Evolutionary conservation across 495 filamentous ascomycete genomes (phyloP).

Genomic region (Astrothelium subdiscretum): DNA sequence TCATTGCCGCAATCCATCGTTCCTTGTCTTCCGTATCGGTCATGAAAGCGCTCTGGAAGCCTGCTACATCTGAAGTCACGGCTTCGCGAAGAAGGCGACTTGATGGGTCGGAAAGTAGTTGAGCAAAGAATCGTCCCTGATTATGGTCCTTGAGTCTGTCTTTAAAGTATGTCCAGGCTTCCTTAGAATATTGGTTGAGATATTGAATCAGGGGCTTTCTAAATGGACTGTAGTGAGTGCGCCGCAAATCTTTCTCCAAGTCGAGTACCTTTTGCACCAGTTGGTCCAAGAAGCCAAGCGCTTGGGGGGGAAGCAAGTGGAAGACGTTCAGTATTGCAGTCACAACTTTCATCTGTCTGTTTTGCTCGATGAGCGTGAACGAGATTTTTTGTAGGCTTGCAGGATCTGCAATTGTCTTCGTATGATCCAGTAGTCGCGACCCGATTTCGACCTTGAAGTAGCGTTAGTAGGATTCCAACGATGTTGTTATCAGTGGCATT

Average conservation of each 20-base stretch:
- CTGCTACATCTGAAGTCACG: constrained; percentile 60
- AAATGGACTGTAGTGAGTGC: constrained; percentile 91
- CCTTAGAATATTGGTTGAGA: constrained; percentile 81
- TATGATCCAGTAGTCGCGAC: constrained; percentile 75
- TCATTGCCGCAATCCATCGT: constrained; percentile 61
- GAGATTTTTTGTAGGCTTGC: constrained; percentile 74
- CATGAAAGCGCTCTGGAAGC: constrained; percentile 49
- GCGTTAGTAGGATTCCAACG: neutral
- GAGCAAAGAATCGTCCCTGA: constrained; percentile 89
- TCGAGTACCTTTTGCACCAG: constrained; percentile 81
- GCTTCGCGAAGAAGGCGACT: constrained; percentile 64
- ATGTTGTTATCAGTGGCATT: neutral
- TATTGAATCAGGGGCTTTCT: constrained; percentile 86
- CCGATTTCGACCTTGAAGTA: constrained; percentile 75
- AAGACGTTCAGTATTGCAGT: constrained; percentile 93
- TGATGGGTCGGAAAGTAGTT: constrained; percentile 67
- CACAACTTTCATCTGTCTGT: constrained; percentile 80
- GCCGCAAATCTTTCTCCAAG: constrained; percentile 70
- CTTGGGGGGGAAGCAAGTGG: constrained; percentile 79
- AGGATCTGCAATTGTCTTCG: constrained; percentile 80
- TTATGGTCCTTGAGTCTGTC: constrained; percentile 65
- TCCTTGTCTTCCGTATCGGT: constrained; percentile 49
- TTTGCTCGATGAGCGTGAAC: constrained; percentile 87
- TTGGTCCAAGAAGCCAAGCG: constrained; percentile 78
- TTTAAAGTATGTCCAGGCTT: constrained; percentile 69